Conservation (phyloP, 495 filamentous ascomycete species). For the Talaromyces proteolyticus region DNA sequence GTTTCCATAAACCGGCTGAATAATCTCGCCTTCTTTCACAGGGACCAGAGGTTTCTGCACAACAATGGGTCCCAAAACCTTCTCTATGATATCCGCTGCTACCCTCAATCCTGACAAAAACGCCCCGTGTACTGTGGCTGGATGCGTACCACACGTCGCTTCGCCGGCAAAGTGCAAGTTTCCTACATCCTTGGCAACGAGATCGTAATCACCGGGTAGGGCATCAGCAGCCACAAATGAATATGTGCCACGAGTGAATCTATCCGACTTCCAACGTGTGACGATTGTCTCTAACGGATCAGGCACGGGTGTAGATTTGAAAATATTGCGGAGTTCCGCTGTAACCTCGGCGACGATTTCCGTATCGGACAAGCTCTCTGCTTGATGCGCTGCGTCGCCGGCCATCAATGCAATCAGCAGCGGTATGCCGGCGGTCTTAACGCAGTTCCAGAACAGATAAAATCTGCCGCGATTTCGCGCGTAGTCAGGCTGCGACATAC, state of each 20-base stretch:
- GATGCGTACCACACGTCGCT: conserved; percentile 90
- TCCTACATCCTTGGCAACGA: conserved; percentile 79
- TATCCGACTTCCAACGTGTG: conserved; percentile 89
- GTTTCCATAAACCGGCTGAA: conserved; percentile 23
- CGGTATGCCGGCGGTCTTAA: conserved; percentile 81
- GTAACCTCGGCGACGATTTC: conserved; percentile 76
- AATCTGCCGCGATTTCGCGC: conserved; percentile 67
- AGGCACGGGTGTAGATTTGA: conserved; percentile 56
- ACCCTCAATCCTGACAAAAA: conserved; percentile 90
- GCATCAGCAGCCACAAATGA: conserved; percentile 83
- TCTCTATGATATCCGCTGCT: conserved; percentile 75
- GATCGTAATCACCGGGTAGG: conserved; percentile 82
- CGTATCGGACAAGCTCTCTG: conserved; percentile 68
- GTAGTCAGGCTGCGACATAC: conserved; percentile 58
- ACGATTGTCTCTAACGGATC: conserved; percentile 81
- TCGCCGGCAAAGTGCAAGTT: conserved; percentile 96
- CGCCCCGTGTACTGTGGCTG: conserved; percentile 93
- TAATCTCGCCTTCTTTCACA: conserved; percentile 32
- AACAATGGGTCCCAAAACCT: conserved; percentile 73
- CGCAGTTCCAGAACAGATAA: conserved; percentile 96
- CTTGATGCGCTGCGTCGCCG: conserved; percentile 85
- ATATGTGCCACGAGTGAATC: conserved; percentile 85
- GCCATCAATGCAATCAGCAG: conserved; percentile 92
- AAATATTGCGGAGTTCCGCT: conserved; percentile 61
- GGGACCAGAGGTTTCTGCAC: conserved; percentile 72